Evolutionary conservation across 202 grass and related monocot species (phyloP), one percentile per base, ranked within the genome.

Genomic region (Alloteropsis angusta): DNA sequence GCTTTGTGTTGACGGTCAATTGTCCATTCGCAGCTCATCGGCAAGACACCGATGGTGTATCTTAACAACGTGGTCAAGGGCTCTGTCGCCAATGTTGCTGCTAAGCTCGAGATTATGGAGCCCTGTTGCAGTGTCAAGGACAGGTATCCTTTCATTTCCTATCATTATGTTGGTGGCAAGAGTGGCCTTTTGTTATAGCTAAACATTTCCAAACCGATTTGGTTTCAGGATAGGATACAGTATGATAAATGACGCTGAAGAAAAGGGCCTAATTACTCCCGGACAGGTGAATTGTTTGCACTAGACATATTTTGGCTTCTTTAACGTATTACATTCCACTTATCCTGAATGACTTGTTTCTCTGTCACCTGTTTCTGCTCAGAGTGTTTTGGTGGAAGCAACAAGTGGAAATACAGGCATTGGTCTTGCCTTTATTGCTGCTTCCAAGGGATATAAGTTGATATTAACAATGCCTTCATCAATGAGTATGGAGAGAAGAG

Each of bases 81-180:
- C 18, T 89, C 83, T 42, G 89, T 87, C 16, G 91, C 91, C 50
- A 90, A 90, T 80, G 61, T 97, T 16, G 87, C 91, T 26, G 94
- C 89, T 62, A 97, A 97, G 87, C 94, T 97, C 19, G 94, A 97
- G 91, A 90, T 94, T 71, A 94, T 98, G 95, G 95, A 98, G 75
- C 95, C 95, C 21, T 92, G 95, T 38, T 92, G 91, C 71, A 98
- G 95, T 64, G 94, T 97, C 77, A 97, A 97, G 88, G 94, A 97
- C 71, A 94, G 94, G 94, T 92, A 38, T 53, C 46, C 0, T 34
- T 60, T 21, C 4, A 8, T 36, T 69, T 50, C 37, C 2, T 85
- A 44, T 75, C 5, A 17, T 65, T 57, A 1, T 0, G n/a, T 15
- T 48, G 11, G 56, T 34, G 44, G 3, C 4, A 26, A 7, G 11